phyloP scores from a whole-genome alignment of 192 early-diverging fungal species.

The Diversispora epigaea region DNA sequence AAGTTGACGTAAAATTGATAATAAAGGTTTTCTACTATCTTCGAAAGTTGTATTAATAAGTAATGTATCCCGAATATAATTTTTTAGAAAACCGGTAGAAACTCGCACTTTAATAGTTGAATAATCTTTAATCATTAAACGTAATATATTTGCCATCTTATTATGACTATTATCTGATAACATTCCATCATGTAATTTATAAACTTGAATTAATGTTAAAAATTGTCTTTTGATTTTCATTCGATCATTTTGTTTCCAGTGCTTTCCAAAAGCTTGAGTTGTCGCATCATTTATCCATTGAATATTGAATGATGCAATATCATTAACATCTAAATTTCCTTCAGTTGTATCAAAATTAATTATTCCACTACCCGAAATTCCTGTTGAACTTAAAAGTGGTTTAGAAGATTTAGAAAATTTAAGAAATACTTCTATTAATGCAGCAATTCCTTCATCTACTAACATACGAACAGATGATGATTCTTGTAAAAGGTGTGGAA shows the following conservation, averaged over 20 bases:
- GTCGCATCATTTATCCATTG: background rate
- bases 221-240: conserved; percentile 58
- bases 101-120: conserved; percentile 39
- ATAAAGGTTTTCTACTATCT: conserved; percentile 29
- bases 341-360: background rate
- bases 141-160: conserved; percentile 48
- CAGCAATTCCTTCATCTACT: conserved; percentile 43
- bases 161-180: conserved; percentile 48
- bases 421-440: conserved; percentile 52
- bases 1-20: conserved; percentile 34
- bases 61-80: conserved; percentile 45
- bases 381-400: conserved; percentile 28
- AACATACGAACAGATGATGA: conserved; percentile 24
- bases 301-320: background rate
- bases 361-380: background rate
- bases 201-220: conserved; percentile 45
- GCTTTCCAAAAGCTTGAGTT: conserved; percentile 48
- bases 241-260: conserved; percentile 60
- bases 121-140: conserved; percentile 50
- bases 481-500: conserved; percentile 42
- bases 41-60: background rate
- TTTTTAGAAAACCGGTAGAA: conserved; percentile 49
- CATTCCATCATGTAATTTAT: conserved; percentile 45
- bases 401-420: conserved; percentile 51
- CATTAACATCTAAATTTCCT: no score